phyloP scores from a whole-genome alignment of 331 rosid species.

The Malus hybrid region DNA sequence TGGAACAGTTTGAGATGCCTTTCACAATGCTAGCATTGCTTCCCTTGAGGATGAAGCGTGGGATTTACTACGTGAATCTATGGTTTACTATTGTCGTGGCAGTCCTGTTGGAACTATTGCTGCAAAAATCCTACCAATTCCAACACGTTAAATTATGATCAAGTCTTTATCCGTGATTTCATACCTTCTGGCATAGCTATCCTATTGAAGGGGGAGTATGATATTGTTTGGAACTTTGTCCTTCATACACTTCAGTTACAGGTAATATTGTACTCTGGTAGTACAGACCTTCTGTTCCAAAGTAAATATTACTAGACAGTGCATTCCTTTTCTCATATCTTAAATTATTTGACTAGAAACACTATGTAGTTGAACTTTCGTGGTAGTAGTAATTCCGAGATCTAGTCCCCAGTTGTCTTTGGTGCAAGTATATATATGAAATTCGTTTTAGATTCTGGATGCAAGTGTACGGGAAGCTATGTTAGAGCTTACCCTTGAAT shows the following conservation, averaged over 20 bases:
- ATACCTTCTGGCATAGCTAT: conserved; percentile 89
- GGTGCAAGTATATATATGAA: no score
- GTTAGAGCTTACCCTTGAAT: not conserved
- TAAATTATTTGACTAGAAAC: not conserved
- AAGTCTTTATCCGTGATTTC: conserved; percentile 86
- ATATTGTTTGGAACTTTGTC: conserved; percentile 78
- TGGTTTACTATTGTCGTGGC: conserved; percentile 65
- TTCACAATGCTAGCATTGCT: conserved; percentile 18
- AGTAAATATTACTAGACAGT: no score
- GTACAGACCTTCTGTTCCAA: not conserved
- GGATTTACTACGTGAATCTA: conserved; percentile 66
- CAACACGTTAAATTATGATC: conserved; percentile 70
- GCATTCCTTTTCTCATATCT: no score
- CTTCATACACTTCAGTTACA: conserved; percentile 87
- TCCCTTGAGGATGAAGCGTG: conserved; percentile 80
- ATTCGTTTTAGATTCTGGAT: no score
- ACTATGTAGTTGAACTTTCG: not conserved
- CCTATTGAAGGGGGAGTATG: conserved; percentile 80
- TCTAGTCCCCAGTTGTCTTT: no score
- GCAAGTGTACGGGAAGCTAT: not conserved
- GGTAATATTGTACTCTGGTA: conserved; percentile 33
- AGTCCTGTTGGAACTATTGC: conserved; percentile 87
- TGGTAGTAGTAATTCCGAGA: not conserved
- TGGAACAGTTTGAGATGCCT: conserved; percentile 35
- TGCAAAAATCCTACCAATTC: conserved; percentile 67